Conservation (phyloP, 202 grass and related monocot genomes). For the Panicum virgatum region DNA sequence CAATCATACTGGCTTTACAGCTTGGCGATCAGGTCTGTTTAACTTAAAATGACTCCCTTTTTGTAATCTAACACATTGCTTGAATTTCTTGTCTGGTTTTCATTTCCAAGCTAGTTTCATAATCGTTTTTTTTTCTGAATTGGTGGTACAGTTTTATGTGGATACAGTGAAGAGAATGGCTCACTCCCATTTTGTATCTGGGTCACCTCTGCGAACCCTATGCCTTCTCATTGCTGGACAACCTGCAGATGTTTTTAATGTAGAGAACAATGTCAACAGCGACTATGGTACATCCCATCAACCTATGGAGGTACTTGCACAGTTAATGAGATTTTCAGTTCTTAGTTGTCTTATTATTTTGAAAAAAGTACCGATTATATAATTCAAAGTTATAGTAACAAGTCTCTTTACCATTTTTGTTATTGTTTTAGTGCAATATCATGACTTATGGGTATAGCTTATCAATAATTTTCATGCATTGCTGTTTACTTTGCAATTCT, state of each 20-base stretch:
- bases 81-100: slow-evolving; percentile 22
- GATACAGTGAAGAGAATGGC: slow-evolving; percentile 99
- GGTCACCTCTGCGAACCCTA: slow-evolving; percentile 89
- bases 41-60: slow-evolving; percentile 11
- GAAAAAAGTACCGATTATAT: neutral
- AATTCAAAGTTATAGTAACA: slow-evolving; percentile 24
- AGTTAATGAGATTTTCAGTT: slow-evolving; percentile 21
- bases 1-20: slow-evolving; percentile 89
- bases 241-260: slow-evolving; percentile 89
- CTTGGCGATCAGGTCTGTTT: slow-evolving; percentile 83
- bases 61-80: neutral
- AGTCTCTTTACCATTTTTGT: slow-evolving; percentile 5
- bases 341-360: slow-evolving; percentile 1
- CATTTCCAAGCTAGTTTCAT: slow-evolving; percentile 35
- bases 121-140: slow-evolving; percentile 30
- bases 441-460: slow-evolving; percentile 17
- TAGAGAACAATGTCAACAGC: slow-evolving; percentile 40
- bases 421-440: slow-evolving; percentile 29
- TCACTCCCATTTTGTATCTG: slow-evolving; percentile 72
- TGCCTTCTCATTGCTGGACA: slow-evolving; percentile 98
- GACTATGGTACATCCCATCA: slow-evolving; percentile 63
- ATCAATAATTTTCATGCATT: slow-evolving; percentile 21
- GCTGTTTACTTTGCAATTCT: slow-evolving; percentile 7
- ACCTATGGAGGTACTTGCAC: slow-evolving; percentile 63
- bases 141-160: slow-evolving; percentile 75